Conservation (phyloP, 441 rosid species). For the Euphorbia celastroides region DNA sequence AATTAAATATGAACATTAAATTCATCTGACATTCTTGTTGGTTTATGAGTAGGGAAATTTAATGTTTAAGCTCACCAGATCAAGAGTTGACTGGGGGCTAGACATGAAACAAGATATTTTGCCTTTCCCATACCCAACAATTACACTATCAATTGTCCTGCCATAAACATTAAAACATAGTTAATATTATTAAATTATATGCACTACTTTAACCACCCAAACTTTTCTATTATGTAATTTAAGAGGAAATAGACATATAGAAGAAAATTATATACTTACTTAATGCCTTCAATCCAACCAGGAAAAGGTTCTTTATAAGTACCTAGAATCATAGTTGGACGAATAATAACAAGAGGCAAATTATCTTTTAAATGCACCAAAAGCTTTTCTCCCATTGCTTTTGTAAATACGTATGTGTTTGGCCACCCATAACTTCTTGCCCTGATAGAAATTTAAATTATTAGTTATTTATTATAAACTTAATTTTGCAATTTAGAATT, state of each 20-base stretch:
- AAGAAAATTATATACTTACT: conserved; percentile 19
- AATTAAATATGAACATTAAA: conserved; percentile 17
- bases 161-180: background rate
- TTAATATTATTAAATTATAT: background rate
- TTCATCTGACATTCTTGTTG: conserved; percentile 50
- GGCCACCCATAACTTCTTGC: conserved; percentile 53
- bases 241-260: background rate
- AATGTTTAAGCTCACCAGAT: conserved; percentile 45
- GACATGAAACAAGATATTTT: conserved; percentile 54
- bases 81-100: conserved; percentile 35
- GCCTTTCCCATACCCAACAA: conserved; percentile 64
- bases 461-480: background rate
- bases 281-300: conserved; percentile 47
- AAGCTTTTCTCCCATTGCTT: conserved; percentile 55
- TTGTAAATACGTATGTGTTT: conserved; percentile 50
- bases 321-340: conserved; percentile 42
- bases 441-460: conserved; percentile 17
- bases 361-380: conserved; percentile 22
- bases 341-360: conserved; percentile 28
- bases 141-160: conserved; percentile 86
- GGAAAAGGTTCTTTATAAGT: conserved; percentile 43
- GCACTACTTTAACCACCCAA: background rate
- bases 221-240: too few species aligned
- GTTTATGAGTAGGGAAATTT: conserved; percentile 40
- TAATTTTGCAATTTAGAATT: background rate